Conservation (phyloP, 1,139 yeast species). For the Sugiyamaella castrensis region DNA sequence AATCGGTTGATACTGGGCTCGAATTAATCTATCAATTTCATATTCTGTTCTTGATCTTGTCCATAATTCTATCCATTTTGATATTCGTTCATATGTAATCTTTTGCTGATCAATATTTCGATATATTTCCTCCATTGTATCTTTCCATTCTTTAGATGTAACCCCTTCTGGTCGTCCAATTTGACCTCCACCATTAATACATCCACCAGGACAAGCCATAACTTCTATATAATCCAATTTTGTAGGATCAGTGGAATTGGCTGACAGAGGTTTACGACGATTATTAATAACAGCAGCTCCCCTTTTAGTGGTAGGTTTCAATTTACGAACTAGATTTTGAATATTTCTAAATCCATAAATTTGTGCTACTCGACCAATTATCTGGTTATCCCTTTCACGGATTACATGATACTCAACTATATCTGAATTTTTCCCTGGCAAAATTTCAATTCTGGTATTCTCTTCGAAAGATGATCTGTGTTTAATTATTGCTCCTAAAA, state of each 20-base stretch:
- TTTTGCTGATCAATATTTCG: slow-evolving; percentile 24
- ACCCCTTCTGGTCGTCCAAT: slow-evolving; percentile 49
- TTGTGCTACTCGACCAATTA: slow-evolving; percentile 66
- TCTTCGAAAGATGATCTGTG: slow-evolving; percentile 12
- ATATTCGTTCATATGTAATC: slow-evolving; percentile 7
- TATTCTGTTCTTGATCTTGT: slow-evolving; percentile 1
- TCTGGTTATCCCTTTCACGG: slow-evolving; percentile 36
- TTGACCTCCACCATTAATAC: slow-evolving; percentile 97
- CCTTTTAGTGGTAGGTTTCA: slow-evolving; percentile 48
- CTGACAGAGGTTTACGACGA: slow-evolving; percentile 17
- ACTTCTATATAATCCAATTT: slow-evolving; percentile 84
- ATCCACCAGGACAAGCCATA: slow-evolving; percentile 98
- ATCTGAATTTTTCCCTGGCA: slow-evolving; percentile 72
- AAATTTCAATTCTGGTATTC: slow-evolving; percentile 28
- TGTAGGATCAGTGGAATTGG: slow-evolving; percentile 48
- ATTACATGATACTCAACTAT: slow-evolving; percentile 64
- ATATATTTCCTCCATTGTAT: slow-evolving; percentile 34
- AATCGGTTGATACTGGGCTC: slow-evolving; percentile 23
- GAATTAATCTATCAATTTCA: slow-evolving; percentile 15
- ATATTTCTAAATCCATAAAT: slow-evolving; percentile 92
- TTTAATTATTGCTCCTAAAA: slow-evolving; percentile 32
- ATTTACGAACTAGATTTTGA: slow-evolving; percentile 83
- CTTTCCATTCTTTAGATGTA: slow-evolving; percentile 36
- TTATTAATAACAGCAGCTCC: slow-evolving; percentile 18
- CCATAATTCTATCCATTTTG: slow-evolving; percentile 20